These are phyloP conservation scores for Microsporum ferrugineum DNA, from an alignment of 2,329 filamentous ascomycete genomes.

Conservation along the genomic window DNA sequence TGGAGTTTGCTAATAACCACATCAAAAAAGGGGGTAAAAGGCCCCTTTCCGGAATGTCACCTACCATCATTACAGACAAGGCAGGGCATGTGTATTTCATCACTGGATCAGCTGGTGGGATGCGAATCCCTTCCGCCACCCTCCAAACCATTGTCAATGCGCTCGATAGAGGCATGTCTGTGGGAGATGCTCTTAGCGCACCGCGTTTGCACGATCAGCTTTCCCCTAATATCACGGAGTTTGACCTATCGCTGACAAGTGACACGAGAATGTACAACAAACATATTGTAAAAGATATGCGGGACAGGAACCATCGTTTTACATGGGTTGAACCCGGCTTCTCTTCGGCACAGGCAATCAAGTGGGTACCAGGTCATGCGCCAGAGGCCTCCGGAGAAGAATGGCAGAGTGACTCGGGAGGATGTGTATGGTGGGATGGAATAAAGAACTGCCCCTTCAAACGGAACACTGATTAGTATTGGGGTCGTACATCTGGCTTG, in stretches of 20 bases:
- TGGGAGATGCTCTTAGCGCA: constrained; percentile 49
- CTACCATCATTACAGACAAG: constrained; percentile 57
- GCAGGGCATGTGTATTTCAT: constrained; percentile 55
- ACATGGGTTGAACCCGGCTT: constrained; percentile 49
- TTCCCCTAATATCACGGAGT: constrained; percentile 54
- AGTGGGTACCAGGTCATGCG: constrained; percentile 40
- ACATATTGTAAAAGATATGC: constrained; percentile 51
- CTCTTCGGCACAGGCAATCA: constrained; percentile 61
- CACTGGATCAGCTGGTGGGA: constrained; percentile 68
- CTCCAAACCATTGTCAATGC: constrained; percentile 63
- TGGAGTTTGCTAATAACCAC: constrained; percentile 54
- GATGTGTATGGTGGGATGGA: constrained; percentile 20
- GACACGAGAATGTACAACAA: constrained; percentile 46
- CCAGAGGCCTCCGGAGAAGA: constrained; percentile 57
- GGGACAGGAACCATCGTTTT: constrained; percentile 56
- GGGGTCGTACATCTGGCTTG: too few species aligned
- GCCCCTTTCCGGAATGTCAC: constrained; percentile 69
- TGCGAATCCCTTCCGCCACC: constrained; percentile 68
- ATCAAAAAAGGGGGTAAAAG: constrained; percentile 62
- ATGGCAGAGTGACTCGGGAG: constrained; percentile 59
- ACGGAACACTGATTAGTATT: too few species aligned
- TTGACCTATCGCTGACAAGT: not conserved
- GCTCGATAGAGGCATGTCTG: constrained; percentile 52
- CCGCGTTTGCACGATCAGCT: constrained; percentile 74
- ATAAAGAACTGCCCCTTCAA: not conserved